phyloP scores from a whole-genome alignment of 164 flowering plant species.

The Euptelea pleiosperma region DNA sequence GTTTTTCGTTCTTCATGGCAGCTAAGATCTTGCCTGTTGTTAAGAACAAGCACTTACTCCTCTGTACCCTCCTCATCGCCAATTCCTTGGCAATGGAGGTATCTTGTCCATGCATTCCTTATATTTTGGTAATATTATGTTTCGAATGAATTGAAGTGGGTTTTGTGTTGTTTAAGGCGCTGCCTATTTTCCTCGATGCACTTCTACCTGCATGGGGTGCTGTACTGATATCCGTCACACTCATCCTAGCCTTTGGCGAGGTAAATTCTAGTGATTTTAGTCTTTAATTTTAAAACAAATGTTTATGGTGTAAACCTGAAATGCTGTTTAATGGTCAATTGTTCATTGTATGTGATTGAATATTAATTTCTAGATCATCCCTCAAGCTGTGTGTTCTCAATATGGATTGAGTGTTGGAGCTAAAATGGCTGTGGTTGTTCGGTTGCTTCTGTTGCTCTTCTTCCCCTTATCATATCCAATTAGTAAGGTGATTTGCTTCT shows the following conservation, averaged over 20 bases:
- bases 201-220: conserved; percentile 66
- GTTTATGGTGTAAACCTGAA: too few relatives aligned
- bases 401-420: conserved; percentile 76
- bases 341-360: not conserved
- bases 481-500: conserved; percentile 51
- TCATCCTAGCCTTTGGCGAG: conserved; percentile 67
- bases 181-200: conserved; percentile 66
- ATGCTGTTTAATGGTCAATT: not conserved
- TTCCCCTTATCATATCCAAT: conserved; percentile 67
- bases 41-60: conserved; percentile 55
- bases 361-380: conserved; percentile 64
- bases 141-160: too few relatives aligned
- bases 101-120: too few relatives aligned
- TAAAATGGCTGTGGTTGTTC: conserved; percentile 43
- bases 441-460: conserved; percentile 44
- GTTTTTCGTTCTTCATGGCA: too few relatives aligned
- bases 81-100: conserved; percentile 66
- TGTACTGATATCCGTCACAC: conserved; percentile 61
- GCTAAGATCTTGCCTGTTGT: conserved; percentile 54
- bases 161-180: conserved; percentile 37
- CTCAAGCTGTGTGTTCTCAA: conserved; percentile 68
- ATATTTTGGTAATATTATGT: too few relatives aligned
- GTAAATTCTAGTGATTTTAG: conserved; percentile 22
- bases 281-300: too few relatives aligned
- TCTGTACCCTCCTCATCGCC: conserved; percentile 56